Percentiles rank a stretch among this genome's conserved stretches.
These are phyloP conservation scores for Malassezia arunalokei DNA, from an alignment of 1,284 basidiomycete species.

Conservation along the genomic window DNA sequence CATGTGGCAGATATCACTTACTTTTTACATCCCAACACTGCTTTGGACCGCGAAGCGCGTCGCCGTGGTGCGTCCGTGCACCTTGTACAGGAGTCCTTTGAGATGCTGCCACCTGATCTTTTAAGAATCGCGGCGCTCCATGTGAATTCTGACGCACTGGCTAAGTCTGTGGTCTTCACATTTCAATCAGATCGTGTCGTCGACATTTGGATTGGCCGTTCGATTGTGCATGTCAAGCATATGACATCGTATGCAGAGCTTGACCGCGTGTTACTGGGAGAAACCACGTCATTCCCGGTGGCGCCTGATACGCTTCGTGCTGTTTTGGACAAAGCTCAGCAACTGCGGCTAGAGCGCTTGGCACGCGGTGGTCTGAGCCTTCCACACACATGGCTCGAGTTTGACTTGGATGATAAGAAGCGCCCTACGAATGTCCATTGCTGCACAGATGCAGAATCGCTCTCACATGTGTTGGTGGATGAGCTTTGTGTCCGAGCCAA, in stretches of 20 bases:
- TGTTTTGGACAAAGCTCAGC: conserved; percentile 50
- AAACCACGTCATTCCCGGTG: background rate
- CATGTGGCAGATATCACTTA: conserved; percentile 92
- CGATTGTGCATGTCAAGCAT: conserved; percentile 54
- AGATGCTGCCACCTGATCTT: conserved; percentile 50
- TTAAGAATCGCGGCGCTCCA: background rate
- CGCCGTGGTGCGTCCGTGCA: conserved; percentile 95
- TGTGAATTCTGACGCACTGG: conserved; percentile 2
- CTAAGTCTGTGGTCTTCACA: conserved; percentile 54
- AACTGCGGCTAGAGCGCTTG: conserved; percentile 63
- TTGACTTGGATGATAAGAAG: conserved; percentile 71
- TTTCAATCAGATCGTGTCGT: conserved; percentile 70
- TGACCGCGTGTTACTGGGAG: background rate
- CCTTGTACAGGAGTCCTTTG: conserved; percentile 64
- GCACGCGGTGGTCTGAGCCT: conserved; percentile 69
- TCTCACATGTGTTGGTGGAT: conserved; percentile 55
- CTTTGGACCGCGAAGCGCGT: conserved; percentile 89
- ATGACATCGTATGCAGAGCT: background rate
- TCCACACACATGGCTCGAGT: conserved; percentile 62
- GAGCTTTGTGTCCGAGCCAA: conserved; percentile 96
- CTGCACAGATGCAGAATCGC: conserved; percentile 61
- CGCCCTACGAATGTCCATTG: conserved; percentile 51
- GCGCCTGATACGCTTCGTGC: background rate
- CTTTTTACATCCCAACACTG: conserved; percentile 87
- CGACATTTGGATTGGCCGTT: conserved; percentile 83